A percentile compares a stretch with the other conserved stretches of the same genome.
Conservation (phyloP, 257 asterid species). For the Capsicum rhomboideum region DNA sequence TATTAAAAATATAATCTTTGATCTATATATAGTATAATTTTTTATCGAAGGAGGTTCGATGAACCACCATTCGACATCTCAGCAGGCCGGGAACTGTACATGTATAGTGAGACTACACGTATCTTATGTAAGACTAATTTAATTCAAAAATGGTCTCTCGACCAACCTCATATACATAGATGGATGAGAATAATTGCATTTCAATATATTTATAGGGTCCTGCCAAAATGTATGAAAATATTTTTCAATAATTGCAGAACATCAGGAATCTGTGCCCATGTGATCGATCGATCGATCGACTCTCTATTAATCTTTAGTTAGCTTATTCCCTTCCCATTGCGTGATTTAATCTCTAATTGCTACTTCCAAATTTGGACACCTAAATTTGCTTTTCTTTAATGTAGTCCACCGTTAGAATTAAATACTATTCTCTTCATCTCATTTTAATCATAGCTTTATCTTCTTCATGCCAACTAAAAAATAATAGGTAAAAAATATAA, state of each 20-base stretch:
- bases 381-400: background rate
- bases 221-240: background rate
- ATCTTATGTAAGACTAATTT: background rate
- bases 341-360: background rate
- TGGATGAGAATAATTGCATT: background rate
- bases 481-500: too few relatives aligned
- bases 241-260: background rate
- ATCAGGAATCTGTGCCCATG: slow-evolving; percentile 8
- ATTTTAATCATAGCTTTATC: too few relatives aligned
- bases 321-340: background rate
- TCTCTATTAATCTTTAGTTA: background rate
- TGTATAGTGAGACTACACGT: too few relatives aligned
- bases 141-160: background rate
- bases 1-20: too few relatives aligned
- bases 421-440: background rate
- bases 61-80: too few relatives aligned
- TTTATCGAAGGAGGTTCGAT: too few relatives aligned
- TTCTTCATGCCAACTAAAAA: too few relatives aligned
- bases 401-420: background rate
- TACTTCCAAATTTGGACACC: background rate
- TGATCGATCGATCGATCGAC: background rate
- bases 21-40: too few relatives aligned
- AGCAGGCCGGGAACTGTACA: too few relatives aligned
- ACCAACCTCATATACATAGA: background rate
- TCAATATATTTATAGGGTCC: background rate